Evolutionary conservation across 1,139 yeast species (phyloP).

Genomic region (Chernovozyma aurita): DNA sequence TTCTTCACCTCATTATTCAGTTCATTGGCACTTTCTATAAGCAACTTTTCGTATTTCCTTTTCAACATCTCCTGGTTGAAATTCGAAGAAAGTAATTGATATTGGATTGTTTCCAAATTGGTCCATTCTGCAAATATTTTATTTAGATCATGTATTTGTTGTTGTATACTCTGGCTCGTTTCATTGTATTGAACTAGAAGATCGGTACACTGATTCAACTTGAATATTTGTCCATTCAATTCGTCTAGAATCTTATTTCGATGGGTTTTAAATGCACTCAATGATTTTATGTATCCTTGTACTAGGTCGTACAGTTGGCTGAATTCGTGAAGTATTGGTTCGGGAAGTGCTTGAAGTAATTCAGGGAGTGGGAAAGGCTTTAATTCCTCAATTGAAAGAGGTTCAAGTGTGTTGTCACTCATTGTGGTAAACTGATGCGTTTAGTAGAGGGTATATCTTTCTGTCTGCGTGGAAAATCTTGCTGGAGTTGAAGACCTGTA

Average conservation of each 20-base stretch:
- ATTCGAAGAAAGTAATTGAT: slow-evolving; percentile 35
- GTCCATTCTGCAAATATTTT: slow-evolving; percentile 29
- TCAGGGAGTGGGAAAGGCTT: slow-evolving; percentile 28
- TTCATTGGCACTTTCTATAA: slow-evolving; percentile 20
- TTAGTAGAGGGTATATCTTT: too few relatives aligned
- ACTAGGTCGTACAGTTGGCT: slow-evolving; percentile 24
- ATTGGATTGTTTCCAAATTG: slow-evolving; percentile 35
- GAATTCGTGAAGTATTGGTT: slow-evolving; percentile 22
- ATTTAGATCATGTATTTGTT: slow-evolving; percentile 23
- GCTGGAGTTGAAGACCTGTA: neutral
- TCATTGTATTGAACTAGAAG: slow-evolving; percentile 25
- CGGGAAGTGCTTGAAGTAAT: slow-evolving; percentile 26
- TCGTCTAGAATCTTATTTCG: slow-evolving; percentile 14
- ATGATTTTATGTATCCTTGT: slow-evolving; percentile 27
- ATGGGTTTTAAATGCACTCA: slow-evolving; percentile 19
- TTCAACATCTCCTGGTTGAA: slow-evolving; percentile 31
- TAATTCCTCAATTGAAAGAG: slow-evolving; percentile 12
- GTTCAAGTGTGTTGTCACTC: slow-evolving; percentile 3
- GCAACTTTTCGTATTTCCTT: slow-evolving; percentile 23
- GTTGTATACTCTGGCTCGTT: slow-evolving; percentile 21
- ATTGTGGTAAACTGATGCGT: too few relatives aligned
- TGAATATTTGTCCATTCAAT: slow-evolving; percentile 18
- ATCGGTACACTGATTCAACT: slow-evolving; percentile 19
- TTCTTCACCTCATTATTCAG: slow-evolving; percentile 17
- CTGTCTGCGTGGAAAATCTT: neutral